phyloP scores from a whole-genome alignment of 202 grass and related monocot genomes.

The Eragrostis tef region DNA sequence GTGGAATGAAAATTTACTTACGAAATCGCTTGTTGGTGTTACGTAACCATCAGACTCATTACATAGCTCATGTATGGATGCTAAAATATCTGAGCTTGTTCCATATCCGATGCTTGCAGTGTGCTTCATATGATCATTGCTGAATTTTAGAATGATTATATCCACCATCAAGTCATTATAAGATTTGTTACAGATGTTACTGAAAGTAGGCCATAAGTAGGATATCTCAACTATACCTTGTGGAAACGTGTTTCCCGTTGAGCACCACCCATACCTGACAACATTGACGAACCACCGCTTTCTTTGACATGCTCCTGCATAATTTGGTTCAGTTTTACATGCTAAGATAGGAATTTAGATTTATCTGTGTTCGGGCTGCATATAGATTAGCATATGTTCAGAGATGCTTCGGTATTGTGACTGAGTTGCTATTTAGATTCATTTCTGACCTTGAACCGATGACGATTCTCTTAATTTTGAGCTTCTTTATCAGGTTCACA shows the following conservation, averaged over 20 bases:
- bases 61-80: conserved; percentile 51
- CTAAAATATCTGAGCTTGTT: conserved; percentile 43
- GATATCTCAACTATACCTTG: conserved; percentile 49
- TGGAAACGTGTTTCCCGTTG: conserved; percentile 56
- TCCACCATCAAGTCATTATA: conserved; percentile 26
- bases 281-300: conserved; percentile 38
- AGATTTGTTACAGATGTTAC: conserved; percentile 33
- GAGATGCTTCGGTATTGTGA: neutral
- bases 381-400: conserved; percentile 29
- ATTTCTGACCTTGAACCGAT: conserved; percentile 61
- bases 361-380: neutral
- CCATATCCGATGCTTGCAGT: conserved; percentile 44
- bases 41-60: conserved; percentile 48
- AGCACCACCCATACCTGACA: conserved; percentile 61
- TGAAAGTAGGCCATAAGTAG: conserved; percentile 21
- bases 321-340: conserved; percentile 31
- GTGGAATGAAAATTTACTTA: conserved; percentile 30
- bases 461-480: conserved; percentile 58
- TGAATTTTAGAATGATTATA: conserved; percentile 40
- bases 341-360: neutral
- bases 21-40: conserved; percentile 52
- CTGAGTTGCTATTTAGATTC: conserved; percentile 2
- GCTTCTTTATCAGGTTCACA: conserved; percentile 55
- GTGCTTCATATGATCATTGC: conserved; percentile 46
- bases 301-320: conserved; percentile 55